Evolutionary conservation across 257 asterid species (phyloP), one percentile per base, ranked within the genome.

Genomic region (Misopates orontium): DNA sequence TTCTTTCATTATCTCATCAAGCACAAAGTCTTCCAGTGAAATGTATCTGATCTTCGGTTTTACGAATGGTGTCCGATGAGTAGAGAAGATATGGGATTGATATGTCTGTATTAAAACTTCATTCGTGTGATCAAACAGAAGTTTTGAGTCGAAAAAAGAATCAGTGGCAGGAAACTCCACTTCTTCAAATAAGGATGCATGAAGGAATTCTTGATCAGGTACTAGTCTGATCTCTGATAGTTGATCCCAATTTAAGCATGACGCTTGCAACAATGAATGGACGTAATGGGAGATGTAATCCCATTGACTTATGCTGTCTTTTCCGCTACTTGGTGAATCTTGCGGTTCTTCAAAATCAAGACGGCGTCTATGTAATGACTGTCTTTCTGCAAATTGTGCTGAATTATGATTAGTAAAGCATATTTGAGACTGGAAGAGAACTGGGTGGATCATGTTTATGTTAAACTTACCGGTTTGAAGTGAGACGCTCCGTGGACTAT

Each of bases 81-180:
- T n/a, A 60, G 62, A 71, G 70, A 78, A 68, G 73, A 80, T 71
- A 23, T 76, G 72, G 59, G 31, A 72, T 51, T 55, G 42, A 67
- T 77, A 70, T 60, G 79, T 64, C 61, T 81, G 81, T 49, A 71
- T 16, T 20, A 92, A 59, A 22, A 83, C 82, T 80, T 92, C 94
- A 41, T 87, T 82, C 41, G 88, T 82, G 67, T 71, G 87, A 67
- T 92, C 91, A 17, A 89, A 84, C 14, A 87, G 86, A 75, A 89
- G 94, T 74, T 81, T 84, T 20, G 86, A 79, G 59, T 83, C 86
- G 28, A 75, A 62, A 36, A 60, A 60, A 61, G 80, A 67, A 50
- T 81, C 82, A 5, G 50, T 47, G 22, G 72, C 73, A 15, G 66
- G 80, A 21, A 77, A 79, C 52, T 70, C 75, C 62, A 78, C 77